Percentiles rank a stretch among this genome's conserved stretches.
Evolutionary conservation across 495 filamentous ascomycete genomes (phyloP).

Genomic region (Thozetella sp.): DNA sequence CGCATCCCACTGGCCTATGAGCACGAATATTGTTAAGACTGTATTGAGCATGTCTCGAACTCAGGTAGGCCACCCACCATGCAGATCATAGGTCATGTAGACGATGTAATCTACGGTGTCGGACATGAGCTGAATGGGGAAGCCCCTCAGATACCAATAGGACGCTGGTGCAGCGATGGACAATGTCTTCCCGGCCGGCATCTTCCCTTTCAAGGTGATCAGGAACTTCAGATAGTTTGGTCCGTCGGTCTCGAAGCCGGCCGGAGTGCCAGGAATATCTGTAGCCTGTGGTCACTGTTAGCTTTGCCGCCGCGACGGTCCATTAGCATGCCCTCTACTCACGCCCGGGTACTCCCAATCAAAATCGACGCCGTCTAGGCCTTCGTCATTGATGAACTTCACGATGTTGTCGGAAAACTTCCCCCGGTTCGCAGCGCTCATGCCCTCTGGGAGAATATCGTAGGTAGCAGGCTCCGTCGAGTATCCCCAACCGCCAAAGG

Average conservation of each 20-base stretch:
- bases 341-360: constrained; percentile 46
- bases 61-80: constrained; percentile 15
- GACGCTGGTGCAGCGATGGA: constrained; percentile 17
- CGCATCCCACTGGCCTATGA: constrained; percentile 6
- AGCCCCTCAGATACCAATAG: constrained; percentile 7
- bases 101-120: constrained; percentile 20
- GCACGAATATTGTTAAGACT: neutral
- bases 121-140: constrained; percentile 15
- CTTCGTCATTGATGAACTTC: constrained; percentile 22
- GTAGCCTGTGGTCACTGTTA: no score
- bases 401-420: constrained; percentile 23
- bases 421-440: constrained; percentile 17
- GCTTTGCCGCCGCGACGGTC: no score
- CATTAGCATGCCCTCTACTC: constrained; percentile 23
- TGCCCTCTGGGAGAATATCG: constrained; percentile 20
- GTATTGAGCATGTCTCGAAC: no score
- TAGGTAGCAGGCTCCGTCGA: constrained; percentile 15
- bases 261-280: constrained; percentile 26
- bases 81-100: constrained; percentile 26
- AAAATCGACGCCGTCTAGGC: constrained; percentile 35
- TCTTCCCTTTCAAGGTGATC: neutral
- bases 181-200: neutral
- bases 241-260: constrained; percentile 14
- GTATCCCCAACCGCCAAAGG: constrained; percentile 38
- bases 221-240: constrained; percentile 23